Base-by-base conservation (phyloP, 1,284 basidiomycete genomes). In the Mycosarcoma maydis region DNA sequence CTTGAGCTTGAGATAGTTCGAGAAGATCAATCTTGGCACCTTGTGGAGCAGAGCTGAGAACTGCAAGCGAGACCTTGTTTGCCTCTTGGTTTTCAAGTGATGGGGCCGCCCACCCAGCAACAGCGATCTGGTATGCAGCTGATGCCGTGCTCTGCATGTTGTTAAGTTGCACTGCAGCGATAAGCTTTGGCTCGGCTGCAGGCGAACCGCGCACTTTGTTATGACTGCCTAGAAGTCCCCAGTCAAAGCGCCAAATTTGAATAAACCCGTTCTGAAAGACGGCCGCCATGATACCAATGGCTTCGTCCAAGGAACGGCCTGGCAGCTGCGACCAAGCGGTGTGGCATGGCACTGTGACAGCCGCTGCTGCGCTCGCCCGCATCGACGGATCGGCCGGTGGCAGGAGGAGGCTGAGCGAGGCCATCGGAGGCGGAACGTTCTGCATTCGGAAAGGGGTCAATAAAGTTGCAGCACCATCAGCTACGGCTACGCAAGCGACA, bases 361-460 rank as follows among this genome's bases (percentile, higher is more conserved):
- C 61, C 6, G 23, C 32, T 1, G 46, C 45, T 9, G 44, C 42
- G 23, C 61, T 54, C 11, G 52, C 32, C 11, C 34, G 39, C 45
- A 50, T 33, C 4, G 29, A 30, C 7, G 56, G 44, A 6, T 72
- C 54, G 23, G 41, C 45, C 19, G 27, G 69, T 36, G 23, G 87
- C 77, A 19, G 83, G 34, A 46, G 34, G 6, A 96, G 86, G 51
- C 87, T 85, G 76, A 86, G 86, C 0, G 92, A 89, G 0, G 89
- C 90, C 94, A 98, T 96, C 0, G 95, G 96, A 17, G 95, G 95
- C 4, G 95, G 95, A 1, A 95, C 87, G 78, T 95, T 97, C 83
- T 96, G 92, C 4, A 88, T 88, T 30, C 94, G 87, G 85, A 98
- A 98, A 4, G 95, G 91, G 0, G 95, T 98, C 38, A 98, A 84